These are phyloP conservation scores for Boletus edulis DNA, from an alignment of 768 basidiomycete genomes.

Conservation along the genomic window DNA sequence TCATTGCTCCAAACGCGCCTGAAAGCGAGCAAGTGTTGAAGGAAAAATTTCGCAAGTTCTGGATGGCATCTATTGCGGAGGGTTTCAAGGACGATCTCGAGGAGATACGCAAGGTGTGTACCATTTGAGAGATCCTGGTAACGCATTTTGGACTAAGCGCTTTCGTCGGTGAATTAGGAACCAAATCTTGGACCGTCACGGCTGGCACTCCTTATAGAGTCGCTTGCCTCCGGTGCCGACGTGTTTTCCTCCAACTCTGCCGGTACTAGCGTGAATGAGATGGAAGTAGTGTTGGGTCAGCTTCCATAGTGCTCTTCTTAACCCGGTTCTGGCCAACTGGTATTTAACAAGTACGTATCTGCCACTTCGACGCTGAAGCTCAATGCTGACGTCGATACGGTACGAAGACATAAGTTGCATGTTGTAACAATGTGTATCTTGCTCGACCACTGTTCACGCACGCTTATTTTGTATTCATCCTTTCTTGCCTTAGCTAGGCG, in stretches of 20 bases:
- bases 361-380: background rate
- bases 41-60: constrained; percentile 75
- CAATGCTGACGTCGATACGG: background rate
- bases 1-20: constrained; percentile 42
- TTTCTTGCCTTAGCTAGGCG: too few species aligned
- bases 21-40: constrained; percentile 55
- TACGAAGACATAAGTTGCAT: background rate
- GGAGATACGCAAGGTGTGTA: constrained; percentile 69
- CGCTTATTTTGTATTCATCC: too few species aligned
- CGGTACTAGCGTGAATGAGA: constrained; percentile 52
- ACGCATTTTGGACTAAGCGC: background rate
- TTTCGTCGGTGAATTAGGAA: constrained; percentile 39
- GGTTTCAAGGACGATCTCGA: constrained; percentile 85
- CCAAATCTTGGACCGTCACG: constrained; percentile 67
- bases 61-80: constrained; percentile 82
- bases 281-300: constrained; percentile 66
- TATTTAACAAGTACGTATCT: background rate
- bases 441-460: background rate
- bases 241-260: constrained; percentile 52
- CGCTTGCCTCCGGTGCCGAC: constrained; percentile 75
- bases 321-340: background rate
- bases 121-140: background rate
- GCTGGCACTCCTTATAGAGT: constrained; percentile 75
- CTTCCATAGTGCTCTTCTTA: constrained; percentile 3
- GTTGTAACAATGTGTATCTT: background rate